phyloP scores from a whole-genome alignment of 164 flowering plant species.

The Cinnamomum chago region DNA sequence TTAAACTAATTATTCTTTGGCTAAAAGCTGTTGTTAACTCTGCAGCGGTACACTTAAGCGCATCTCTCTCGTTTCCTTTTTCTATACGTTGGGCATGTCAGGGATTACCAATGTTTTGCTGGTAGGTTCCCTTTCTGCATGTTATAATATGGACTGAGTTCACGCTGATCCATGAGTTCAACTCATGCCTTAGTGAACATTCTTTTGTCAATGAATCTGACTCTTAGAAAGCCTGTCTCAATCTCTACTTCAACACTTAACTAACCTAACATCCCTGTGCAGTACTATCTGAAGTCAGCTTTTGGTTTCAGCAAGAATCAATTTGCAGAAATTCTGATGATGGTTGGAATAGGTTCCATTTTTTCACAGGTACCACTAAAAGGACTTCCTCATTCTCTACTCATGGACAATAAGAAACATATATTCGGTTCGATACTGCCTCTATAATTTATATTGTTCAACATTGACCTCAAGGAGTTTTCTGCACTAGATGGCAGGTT shows the following conservation, averaged over 20 bases:
- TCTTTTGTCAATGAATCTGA: background rate
- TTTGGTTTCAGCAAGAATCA: constrained; percentile 83
- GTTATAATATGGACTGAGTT: background rate
- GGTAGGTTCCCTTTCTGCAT: constrained; percentile 32
- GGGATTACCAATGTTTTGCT: constrained; percentile 72
- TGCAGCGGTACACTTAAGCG: constrained; percentile 58
- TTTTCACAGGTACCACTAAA: constrained; percentile 63
- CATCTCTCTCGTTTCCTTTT: constrained; percentile 66
- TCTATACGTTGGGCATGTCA: constrained; percentile 87
- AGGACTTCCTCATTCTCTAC: background rate
- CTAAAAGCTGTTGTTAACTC: constrained; percentile 3
- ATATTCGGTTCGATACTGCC: background rate
- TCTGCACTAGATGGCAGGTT: background rate
- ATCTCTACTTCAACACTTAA: background rate
- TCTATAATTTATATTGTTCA: background rate
- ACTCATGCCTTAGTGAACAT: background rate
- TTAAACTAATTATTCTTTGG: no score
- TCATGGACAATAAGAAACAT: background rate
- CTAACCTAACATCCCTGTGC: constrained; percentile 20
- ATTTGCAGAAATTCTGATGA: constrained; percentile 67
- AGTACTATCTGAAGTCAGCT: constrained; percentile 84
- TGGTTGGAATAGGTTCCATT: constrained; percentile 86
- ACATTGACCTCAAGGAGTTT: background rate
- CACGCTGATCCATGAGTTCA: background rate
- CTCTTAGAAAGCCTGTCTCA: background rate